A percentile compares a stretch with the other conserved stretches of the same genome.
Evolutionary conservation across 192 early-diverging fungal genomes (phyloP).

Genomic region (Entrophospora sp.): DNA sequence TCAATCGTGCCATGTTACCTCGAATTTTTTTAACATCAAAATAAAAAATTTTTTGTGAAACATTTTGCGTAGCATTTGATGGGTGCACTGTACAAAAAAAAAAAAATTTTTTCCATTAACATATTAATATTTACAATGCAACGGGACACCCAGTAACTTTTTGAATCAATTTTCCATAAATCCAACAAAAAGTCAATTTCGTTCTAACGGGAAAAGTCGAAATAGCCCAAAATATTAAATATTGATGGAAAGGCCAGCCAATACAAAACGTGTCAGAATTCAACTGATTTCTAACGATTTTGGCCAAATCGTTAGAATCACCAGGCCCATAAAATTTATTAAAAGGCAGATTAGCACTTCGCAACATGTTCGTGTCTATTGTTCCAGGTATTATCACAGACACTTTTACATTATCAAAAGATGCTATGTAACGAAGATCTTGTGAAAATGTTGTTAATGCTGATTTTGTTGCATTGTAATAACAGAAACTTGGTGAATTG

Average conservation of each 20-base stretch:
- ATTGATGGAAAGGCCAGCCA: slow-evolving; percentile 6
- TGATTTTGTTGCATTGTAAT: slow-evolving; percentile 20
- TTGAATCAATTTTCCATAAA: not conserved
- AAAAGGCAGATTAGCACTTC: too few species aligned
- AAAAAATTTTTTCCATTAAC: too few species aligned
- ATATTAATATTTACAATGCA: too few species aligned
- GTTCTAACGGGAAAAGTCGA: not conserved
- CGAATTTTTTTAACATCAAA: too few species aligned
- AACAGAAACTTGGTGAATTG: not conserved
- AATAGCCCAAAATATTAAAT: not conserved
- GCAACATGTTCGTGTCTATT: slow-evolving; percentile 19
- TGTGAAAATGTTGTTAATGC: slow-evolving; percentile 20
- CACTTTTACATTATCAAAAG: slow-evolving; percentile 7
- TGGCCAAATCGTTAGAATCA: not conserved
- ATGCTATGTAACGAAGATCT: slow-evolving; percentile 22
- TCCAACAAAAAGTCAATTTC: not conserved
- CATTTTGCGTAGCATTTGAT: too few species aligned
- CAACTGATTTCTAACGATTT: slow-evolving; percentile 4
- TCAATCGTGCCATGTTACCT: too few species aligned
- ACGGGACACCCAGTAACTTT: too few species aligned
- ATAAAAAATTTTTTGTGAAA: too few species aligned
- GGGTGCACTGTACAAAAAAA: too few species aligned
- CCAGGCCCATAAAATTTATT: too few species aligned
- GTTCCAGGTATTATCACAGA: slow-evolving; percentile 18
- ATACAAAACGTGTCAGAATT: not conserved